Evolutionary conservation across 129 eudicot genomes (phyloP).

Genomic region (Ambrosia artemisiifolia): DNA sequence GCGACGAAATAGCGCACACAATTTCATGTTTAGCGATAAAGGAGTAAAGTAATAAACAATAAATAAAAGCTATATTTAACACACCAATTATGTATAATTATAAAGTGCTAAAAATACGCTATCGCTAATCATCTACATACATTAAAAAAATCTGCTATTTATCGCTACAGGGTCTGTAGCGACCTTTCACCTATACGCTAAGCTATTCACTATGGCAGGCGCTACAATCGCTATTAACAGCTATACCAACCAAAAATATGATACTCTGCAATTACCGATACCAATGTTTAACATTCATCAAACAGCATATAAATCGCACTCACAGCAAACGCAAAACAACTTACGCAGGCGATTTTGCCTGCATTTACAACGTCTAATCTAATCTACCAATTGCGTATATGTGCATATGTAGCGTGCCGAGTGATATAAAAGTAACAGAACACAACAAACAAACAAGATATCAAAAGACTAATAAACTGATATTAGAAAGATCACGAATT

Average conservation of each 20-base stretch:
- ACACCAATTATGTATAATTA: not conserved
- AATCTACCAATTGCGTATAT: not conserved
- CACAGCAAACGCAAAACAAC: not conserved
- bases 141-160: too few species aligned
- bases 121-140: not conserved
- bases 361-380: not conserved
- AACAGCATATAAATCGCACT: not conserved
- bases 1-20: too few species aligned
- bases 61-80: too few species aligned
- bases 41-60: too few species aligned
- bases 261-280: not conserved
- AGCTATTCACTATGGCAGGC: too few species aligned
- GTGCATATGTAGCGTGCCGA: not conserved
- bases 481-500: conserved; percentile 23
- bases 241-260: not conserved
- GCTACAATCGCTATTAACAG: too few species aligned
- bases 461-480: conserved; percentile 15
- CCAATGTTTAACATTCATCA: conserved; percentile 4
- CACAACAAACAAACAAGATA: not conserved
- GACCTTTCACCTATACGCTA: too few species aligned
- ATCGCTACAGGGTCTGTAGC: too few species aligned
- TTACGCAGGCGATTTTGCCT: not conserved
- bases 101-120: not conserved
- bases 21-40: too few species aligned
- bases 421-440: not conserved